Percentiles rank a stretch among this genome's conserved stretches.
phyloP scores from a whole-genome alignment of 2,329 filamentous ascomycete genomes.

The Colletotrichum salicis region DNA sequence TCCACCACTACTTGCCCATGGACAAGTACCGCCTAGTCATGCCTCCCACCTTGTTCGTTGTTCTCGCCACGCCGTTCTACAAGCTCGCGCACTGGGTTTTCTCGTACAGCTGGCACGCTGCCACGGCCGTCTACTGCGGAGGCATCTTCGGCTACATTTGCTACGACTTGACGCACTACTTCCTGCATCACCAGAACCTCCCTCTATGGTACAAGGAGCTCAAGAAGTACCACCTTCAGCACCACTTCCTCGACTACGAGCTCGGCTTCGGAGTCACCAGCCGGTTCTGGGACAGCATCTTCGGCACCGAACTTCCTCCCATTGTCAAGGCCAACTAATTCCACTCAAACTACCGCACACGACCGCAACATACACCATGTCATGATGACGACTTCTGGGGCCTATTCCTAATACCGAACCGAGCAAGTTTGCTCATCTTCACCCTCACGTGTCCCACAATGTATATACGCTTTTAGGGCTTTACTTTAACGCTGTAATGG shows the following conservation, averaged over 20 bases:
- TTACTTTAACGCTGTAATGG: slow-evolving; percentile 31
- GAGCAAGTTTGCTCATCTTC: slow-evolving; percentile 21
- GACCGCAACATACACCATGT: slow-evolving; percentile 12
- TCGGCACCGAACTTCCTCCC: slow-evolving; percentile 82
- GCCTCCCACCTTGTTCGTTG: slow-evolving; percentile 88
- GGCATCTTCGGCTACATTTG: slow-evolving; percentile 95
- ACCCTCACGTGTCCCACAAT: slow-evolving; percentile 17
- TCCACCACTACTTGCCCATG: slow-evolving; percentile 99
- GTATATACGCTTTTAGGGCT: slow-evolving; percentile 26
- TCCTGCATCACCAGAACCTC: slow-evolving; percentile 94
- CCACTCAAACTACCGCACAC: background rate
- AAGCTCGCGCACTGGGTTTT: slow-evolving; percentile 86
- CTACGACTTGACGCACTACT: slow-evolving; percentile 98
- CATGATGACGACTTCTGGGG: slow-evolving; percentile 27
- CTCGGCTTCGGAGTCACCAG: slow-evolving; percentile 97
- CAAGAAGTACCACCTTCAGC: slow-evolving; percentile 97
- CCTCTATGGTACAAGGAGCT: slow-evolving; percentile 89
- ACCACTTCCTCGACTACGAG: slow-evolving; percentile 98
- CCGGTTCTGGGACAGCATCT: slow-evolving; percentile 93
- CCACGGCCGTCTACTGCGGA: slow-evolving; percentile 82
- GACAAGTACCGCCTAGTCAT: slow-evolving; percentile 97
- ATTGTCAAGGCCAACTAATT: slow-evolving; percentile 49
- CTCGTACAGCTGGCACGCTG: slow-evolving; percentile 85
- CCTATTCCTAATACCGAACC: slow-evolving; percentile 20
- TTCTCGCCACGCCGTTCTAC: slow-evolving; percentile 90